Base-by-base conservation (phyloP, 1,284 basidiomycete species). In the Fomitopsis palustris region DNA sequence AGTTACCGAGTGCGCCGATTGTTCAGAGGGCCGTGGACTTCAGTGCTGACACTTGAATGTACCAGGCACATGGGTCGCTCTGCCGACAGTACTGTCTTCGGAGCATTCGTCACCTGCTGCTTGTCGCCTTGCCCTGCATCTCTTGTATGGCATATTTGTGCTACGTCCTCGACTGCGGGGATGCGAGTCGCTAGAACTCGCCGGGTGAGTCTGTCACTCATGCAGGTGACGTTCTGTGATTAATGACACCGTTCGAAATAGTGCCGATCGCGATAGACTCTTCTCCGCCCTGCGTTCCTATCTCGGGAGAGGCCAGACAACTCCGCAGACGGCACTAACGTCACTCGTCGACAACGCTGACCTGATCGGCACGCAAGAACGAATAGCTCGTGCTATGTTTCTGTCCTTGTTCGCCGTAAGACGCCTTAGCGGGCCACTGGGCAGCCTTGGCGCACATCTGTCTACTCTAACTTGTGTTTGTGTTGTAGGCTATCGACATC, bases 1-100 rank as follows among this genome's bases (percentile, higher is more conserved):
- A 90, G 63, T 70, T 92, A 17, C 88, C 90, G 58, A 78, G 90
- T 87, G 69, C 61, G 72, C 65, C 10, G n/a, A 21, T 19, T 17
- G 8, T 9, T 35, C 49, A 14, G 33, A 10, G 17, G 19, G 35
- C 35, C 31, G n/a, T 52, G n/a, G 49, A 17, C 33, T 35, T 37
- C 7, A 38, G 14, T 43, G 31, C 49, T 7, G 41, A 45, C 43
- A 37, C 23, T 31, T 52, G 54, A 10, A 37, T 16, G 43, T 47
- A 4, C 9, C 61, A 88, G 88, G 80, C 43, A 74, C 70, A 12
- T 90, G 83, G 85, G 57, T 70, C 21, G 72, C 72, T 42, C 65
- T 89, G 25, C 67, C 77, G 9, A 68, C 65, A 16, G 68, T 80
- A 7, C 70, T 90, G 19, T 70, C 73, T 17, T 84, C 82, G 4